A percentile compares a stretch with the other conserved stretches of the same genome.
Evolutionary conservation across 208 protist genomes (phyloP).

Genomic region (Kentomonas sorsogonicus): DNA sequence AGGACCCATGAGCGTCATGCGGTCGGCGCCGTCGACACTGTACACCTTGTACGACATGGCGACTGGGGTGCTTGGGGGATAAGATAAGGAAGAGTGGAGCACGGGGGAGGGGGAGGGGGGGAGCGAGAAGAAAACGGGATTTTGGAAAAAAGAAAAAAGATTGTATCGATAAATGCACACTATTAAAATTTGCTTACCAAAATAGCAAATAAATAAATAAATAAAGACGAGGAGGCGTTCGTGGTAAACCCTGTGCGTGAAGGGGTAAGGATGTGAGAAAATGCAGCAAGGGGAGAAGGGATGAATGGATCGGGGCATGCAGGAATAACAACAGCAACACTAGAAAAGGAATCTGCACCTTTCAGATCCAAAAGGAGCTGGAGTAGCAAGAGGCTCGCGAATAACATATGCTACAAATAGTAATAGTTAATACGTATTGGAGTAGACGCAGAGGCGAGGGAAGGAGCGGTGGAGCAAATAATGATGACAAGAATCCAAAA

Average conservation of each 20-base stretch:
- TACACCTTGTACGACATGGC: slow-evolving; percentile 78
- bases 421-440: too few relatives aligned
- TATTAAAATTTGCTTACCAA: background rate
- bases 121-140: background rate
- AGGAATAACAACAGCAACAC: too few relatives aligned
- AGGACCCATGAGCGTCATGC: slow-evolving; percentile 67
- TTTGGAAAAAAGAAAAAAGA: slow-evolving; percentile 18
- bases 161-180: background rate
- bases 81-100: background rate
- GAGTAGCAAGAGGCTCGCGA: too few relatives aligned
- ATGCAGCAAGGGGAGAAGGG: too few relatives aligned
- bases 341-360: too few relatives aligned
- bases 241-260: too few relatives aligned
- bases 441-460: too few relatives aligned
- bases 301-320: too few relatives aligned
- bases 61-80: background rate
- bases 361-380: too few relatives aligned
- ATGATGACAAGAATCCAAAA: background rate
- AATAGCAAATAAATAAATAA: slow-evolving; percentile 1
- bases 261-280: too few relatives aligned
- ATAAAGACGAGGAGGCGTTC: background rate
- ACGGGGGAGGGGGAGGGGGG: background rate
- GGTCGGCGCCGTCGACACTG: slow-evolving; percentile 81
- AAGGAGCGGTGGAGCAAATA: too few relatives aligned
- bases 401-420: too few relatives aligned